These are phyloP conservation scores for Typha latifolia DNA, from an alignment of 176 grass and related monocot species.

Conservation along the genomic window DNA sequence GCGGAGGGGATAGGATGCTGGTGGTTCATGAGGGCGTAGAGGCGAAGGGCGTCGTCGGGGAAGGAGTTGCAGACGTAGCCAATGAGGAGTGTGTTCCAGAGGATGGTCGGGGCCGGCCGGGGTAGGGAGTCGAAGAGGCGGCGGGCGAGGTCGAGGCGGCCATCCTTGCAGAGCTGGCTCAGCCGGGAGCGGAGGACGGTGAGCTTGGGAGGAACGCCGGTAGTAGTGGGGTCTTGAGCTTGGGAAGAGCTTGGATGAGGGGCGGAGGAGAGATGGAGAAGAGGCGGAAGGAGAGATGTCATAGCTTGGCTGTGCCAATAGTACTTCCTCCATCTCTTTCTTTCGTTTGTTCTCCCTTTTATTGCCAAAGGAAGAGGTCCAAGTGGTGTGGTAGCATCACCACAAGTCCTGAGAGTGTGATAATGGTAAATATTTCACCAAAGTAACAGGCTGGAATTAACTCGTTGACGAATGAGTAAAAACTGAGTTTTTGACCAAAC, in stretches of 20 bases:
- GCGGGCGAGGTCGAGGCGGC: constrained; percentile 54
- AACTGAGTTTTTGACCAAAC: no score
- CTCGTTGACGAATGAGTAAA: no score
- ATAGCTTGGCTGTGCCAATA: no score
- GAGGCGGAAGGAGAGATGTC: background rate
- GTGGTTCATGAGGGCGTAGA: constrained; percentile 79
- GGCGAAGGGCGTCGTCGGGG: constrained; percentile 54
- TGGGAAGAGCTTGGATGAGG: background rate
- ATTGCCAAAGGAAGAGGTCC: background rate
- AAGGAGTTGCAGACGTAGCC: constrained; percentile 64
- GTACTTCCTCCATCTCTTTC: no score
- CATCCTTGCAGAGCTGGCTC: constrained; percentile 66
- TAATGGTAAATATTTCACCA: no score
- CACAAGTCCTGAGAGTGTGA: no score
- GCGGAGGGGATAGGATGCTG: constrained; percentile 10
- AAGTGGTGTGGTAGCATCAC: no score
- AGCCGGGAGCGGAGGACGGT: constrained; percentile 29
- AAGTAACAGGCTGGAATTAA: no score
- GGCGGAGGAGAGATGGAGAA: constrained; percentile 3
- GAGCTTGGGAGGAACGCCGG: constrained; percentile 8
- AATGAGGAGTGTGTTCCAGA: constrained; percentile 83
- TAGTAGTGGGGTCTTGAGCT: background rate
- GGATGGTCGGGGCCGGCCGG: constrained; percentile 37
- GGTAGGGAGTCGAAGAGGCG: constrained; percentile 55
- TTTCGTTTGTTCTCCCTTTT: background rate